Conservation (phyloP, 768 basidiomycete species). For the Cystobasidium tubakii region DNA sequence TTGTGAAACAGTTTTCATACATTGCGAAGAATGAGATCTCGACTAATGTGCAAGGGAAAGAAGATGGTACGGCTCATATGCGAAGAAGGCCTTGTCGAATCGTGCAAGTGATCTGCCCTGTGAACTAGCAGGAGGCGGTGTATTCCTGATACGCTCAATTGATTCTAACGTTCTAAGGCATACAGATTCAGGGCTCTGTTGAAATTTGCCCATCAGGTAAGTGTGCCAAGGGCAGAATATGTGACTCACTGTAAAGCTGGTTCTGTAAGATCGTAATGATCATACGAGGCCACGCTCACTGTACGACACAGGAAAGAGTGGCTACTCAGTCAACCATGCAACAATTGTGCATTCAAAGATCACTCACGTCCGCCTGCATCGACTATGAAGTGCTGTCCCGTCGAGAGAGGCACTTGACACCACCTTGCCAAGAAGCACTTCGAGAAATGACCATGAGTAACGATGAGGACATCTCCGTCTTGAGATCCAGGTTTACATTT, state of each 20-base stretch:
- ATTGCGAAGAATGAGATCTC: too few species aligned
- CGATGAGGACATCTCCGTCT: conserved; percentile 35
- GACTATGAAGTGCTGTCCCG: conserved; percentile 21
- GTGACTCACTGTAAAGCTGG: conserved; percentile 33
- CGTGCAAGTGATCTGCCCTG: too few species aligned
- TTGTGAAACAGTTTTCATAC: too few species aligned
- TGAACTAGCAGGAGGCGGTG: too few species aligned
- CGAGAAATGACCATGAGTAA: conserved; percentile 36
- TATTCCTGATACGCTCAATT: too few species aligned
- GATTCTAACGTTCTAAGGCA: neutral
- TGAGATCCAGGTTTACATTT: conserved; percentile 15
- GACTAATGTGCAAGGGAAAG: too few species aligned
- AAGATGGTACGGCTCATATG: too few species aligned
- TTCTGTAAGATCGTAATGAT: conserved; percentile 22
- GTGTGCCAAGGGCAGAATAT: neutral
- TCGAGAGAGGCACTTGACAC: conserved; percentile 4
- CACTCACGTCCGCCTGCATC: conserved; percentile 33
- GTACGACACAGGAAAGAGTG: neutral
- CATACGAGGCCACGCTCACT: conserved; percentile 30
- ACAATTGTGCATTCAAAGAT: neutral
- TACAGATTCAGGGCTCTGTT: conserved; percentile 27
- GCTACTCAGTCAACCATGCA: neutral
- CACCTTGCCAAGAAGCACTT: conserved; percentile 34
- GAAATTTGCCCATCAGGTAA: neutral
- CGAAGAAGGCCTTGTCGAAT: too few species aligned